Evolutionary conservation across 148 eudicot species (phyloP).

Genomic region (Fagopyrum homotropicum): DNA sequence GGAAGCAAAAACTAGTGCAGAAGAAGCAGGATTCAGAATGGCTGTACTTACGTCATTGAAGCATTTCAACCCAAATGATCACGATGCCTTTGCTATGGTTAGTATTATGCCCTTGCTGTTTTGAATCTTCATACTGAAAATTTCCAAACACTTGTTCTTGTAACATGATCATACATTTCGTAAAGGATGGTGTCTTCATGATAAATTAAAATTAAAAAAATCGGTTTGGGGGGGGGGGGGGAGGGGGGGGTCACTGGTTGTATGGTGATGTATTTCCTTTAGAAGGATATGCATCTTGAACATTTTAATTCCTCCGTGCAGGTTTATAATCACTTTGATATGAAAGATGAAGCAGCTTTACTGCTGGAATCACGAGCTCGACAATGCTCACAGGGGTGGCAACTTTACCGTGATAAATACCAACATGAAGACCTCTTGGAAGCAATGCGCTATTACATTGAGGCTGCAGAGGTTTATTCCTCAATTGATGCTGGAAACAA

Average conservation of each 20-base stretch:
- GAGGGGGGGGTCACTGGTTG: background rate
- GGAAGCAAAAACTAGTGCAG: conserved; percentile 67
- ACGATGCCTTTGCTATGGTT: conserved; percentile 94
- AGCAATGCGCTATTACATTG: conserved; percentile 81
- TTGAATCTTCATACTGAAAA: background rate
- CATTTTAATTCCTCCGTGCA: conserved; percentile 19
- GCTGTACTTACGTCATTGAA: conserved; percentile 90
- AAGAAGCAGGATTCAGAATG: conserved; percentile 92
- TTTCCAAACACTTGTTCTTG: background rate
- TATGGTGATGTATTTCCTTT: background rate
- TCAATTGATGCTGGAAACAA: conserved; percentile 94
- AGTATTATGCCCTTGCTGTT: conserved; percentile 21
- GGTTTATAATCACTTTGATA: conserved; percentile 95
- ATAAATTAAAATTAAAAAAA: background rate
- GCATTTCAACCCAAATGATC: conserved; percentile 83
- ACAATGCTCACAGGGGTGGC: conserved; percentile 70
- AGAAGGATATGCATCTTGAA: background rate
- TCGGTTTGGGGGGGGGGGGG: background rate
- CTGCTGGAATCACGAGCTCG: conserved; percentile 77
- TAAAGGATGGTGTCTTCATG: background rate
- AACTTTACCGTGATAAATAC: conserved; percentile 64
- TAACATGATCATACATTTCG: background rate
- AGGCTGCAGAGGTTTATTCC: conserved; percentile 95
- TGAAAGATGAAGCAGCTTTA: conserved; percentile 90
- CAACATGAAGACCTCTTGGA: conserved; percentile 91